phyloP scores from a whole-genome alignment of 2,329 filamentous ascomycete genomes.

The Gremmenia infestans region DNA sequence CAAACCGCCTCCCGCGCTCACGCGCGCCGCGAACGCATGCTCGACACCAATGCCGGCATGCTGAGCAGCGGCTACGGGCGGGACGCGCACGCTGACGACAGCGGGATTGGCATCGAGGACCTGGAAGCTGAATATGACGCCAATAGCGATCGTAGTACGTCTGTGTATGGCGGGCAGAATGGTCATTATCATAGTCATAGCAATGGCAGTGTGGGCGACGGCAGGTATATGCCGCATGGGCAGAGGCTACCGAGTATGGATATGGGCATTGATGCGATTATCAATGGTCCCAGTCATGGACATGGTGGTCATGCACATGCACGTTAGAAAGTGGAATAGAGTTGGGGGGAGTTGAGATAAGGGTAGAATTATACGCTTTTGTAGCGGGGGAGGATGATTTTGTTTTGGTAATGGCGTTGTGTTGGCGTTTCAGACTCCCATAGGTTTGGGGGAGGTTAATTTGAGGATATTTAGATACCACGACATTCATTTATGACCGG shows the following conservation, averaged over 20 bases:
- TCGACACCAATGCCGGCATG: conserved; percentile 27
- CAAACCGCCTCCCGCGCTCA: conserved; percentile 63
- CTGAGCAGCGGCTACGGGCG: too few relatives aligned
- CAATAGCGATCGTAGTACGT: neutral
- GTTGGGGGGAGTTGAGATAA: too few relatives aligned
- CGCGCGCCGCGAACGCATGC: conserved; percentile 59
- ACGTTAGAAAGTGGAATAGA: too few relatives aligned
- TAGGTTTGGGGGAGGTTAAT: neutral
- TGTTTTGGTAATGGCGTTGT: neutral
- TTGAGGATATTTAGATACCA: neutral
- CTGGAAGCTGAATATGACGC: conserved; percentile 37
- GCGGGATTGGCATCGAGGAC: conserved; percentile 62
- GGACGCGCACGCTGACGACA: conserved; percentile 51
- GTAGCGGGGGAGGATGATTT: neutral
- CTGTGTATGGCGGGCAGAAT: conserved; percentile 1
- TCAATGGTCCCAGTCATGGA: conserved; percentile 41
- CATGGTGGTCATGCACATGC: neutral
- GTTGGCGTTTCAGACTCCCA: neutral
- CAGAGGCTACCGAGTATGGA: conserved; percentile 51
- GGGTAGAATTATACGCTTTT: too few relatives aligned
- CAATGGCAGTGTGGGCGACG: conserved; percentile 6
- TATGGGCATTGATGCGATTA: conserved; percentile 57
- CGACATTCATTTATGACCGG: neutral
- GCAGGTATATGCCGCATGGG: conserved; percentile 1
- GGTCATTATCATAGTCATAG: conserved; percentile 13